phyloP scores from a whole-genome alignment of 495 filamentous ascomycete species.

The Hypoxylon fuscum region DNA sequence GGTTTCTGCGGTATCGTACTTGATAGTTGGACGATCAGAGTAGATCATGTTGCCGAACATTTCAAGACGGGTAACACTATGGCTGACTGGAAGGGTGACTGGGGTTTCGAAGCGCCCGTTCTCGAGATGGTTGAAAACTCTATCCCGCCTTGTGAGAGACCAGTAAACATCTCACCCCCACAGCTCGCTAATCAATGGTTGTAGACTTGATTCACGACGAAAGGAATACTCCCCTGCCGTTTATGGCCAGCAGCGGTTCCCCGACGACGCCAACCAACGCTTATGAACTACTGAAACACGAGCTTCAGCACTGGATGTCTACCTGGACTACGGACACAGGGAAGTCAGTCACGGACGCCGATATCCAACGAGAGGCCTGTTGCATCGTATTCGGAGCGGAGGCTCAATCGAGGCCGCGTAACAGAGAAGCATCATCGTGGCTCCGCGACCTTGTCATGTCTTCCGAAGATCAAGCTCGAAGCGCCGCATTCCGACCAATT shows the following conservation, averaged over 20 bases:
- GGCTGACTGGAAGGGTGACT: conserved; percentile 76
- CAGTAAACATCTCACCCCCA: conserved; percentile 19
- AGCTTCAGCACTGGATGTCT: conserved; percentile 54
- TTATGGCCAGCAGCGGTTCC: conserved; percentile 48
- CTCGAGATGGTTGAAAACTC: conserved; percentile 69
- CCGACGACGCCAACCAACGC: conserved; percentile 52
- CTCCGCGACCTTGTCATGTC: conserved; percentile 63
- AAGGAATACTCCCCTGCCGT: conserved; percentile 58
- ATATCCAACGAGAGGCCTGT: conserved; percentile 55
- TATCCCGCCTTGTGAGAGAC: conserved; percentile 67
- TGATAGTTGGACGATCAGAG: conserved; percentile 68
- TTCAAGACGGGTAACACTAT: conserved; percentile 73
- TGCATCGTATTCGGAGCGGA: conserved; percentile 54
- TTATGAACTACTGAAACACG: conserved; percentile 62
- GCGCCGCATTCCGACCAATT: conserved; percentile 50
- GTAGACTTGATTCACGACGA: conserved; percentile 66
- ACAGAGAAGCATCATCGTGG: conserved; percentile 54
- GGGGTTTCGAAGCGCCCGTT: conserved; percentile 71
- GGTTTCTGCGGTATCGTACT: conserved; percentile 73
- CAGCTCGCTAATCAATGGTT: conserved; percentile 28
- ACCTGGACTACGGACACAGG: conserved; percentile 43
- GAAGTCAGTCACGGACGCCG: conserved; percentile 49
- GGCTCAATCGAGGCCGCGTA: conserved; percentile 38
- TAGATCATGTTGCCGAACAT: conserved; percentile 73
- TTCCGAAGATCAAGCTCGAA: conserved; percentile 45